A percentile compares a stretch with the other conserved stretches of the same genome.
phyloP scores from a whole-genome alignment of 1,284 basidiomycete genomes.

The Rhodotorula sp. region DNA sequence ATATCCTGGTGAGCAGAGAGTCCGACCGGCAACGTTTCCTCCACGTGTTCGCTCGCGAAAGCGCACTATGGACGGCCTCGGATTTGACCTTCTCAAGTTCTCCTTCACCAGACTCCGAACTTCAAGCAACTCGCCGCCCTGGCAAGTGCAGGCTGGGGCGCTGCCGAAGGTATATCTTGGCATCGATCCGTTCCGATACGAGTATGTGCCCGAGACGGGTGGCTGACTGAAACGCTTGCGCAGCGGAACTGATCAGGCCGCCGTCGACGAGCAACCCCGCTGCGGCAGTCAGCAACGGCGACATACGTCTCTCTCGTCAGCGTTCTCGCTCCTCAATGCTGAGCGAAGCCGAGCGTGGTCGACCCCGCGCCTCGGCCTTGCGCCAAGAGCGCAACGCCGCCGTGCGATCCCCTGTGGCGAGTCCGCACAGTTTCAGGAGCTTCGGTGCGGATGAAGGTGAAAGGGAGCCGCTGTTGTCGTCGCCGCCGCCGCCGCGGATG shows the following conservation, averaged over 20 bases:
- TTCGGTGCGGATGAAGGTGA: slow-evolving; percentile 5
- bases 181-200: too few species aligned
- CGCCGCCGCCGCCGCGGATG: neutral
- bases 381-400: neutral
- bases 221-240: neutral
- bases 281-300: too few species aligned
- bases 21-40: neutral
- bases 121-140: slow-evolving; percentile 9
- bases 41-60: neutral
- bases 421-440: neutral
- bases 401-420: neutral
- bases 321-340: neutral
- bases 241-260: neutral
- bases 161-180: slow-evolving; percentile 24
- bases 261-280: neutral
- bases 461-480: slow-evolving; percentile 28
- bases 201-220: too few species aligned
- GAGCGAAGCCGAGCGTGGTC: neutral
- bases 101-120: slow-evolving; percentile 4
- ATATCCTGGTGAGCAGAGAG: slow-evolving; percentile 10
- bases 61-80: too few species aligned
- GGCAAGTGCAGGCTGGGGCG: slow-evolving; percentile 25
- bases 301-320: too few species aligned
- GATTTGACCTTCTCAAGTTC: neutral
- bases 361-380: neutral